These are phyloP conservation scores for Alternaria longipes DNA, from an alignment of 2,329 filamentous ascomycete species.

Conservation along the genomic window DNA sequence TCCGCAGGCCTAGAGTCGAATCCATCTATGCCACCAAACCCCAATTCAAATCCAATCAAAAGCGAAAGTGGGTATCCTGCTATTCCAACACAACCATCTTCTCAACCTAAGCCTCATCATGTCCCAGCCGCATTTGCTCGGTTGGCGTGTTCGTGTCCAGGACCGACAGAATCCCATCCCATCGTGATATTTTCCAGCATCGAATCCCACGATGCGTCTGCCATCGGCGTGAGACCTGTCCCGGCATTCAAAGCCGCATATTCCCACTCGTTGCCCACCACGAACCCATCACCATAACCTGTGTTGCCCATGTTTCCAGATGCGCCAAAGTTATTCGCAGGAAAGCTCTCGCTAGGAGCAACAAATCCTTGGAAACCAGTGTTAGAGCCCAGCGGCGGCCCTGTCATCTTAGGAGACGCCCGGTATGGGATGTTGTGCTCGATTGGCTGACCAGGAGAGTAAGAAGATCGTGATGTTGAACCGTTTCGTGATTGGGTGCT, in stretches of 20 bases:
- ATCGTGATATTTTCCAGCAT: slow-evolving; percentile 50
- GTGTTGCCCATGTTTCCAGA: slow-evolving; percentile 20
- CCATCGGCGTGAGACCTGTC: slow-evolving; percentile 45
- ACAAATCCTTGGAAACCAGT: slow-evolving; percentile 11
- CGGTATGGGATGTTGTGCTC: slow-evolving; percentile 43
- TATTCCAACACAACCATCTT: slow-evolving; percentile 2
- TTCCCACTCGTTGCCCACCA: slow-evolving; percentile 48
- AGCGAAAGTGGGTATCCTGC: slow-evolving; percentile 34
- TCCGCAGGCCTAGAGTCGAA: background rate
- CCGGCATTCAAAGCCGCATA: slow-evolving; percentile 32
- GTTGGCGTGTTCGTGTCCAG: slow-evolving; percentile 13
- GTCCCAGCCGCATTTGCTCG: slow-evolving; percentile 8
- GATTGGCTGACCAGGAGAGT: slow-evolving; percentile 41
- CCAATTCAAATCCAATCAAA: background rate
- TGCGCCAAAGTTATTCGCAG: slow-evolving; percentile 15
- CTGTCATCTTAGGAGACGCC: slow-evolving; percentile 33
- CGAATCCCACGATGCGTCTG: slow-evolving; percentile 47
- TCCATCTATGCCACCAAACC: background rate
- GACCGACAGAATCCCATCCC: slow-evolving; percentile 42
- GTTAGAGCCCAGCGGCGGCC: slow-evolving; percentile 5
- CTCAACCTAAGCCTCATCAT: slow-evolving; percentile 3
- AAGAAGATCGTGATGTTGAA: slow-evolving; percentile 49
- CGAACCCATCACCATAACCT: slow-evolving; percentile 29
- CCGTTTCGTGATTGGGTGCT: slow-evolving; percentile 43
- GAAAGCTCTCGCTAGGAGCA: slow-evolving; percentile 14